phyloP scores from a whole-genome alignment of 1,139 yeast species.

The Candida buenavistaensis region DNA sequence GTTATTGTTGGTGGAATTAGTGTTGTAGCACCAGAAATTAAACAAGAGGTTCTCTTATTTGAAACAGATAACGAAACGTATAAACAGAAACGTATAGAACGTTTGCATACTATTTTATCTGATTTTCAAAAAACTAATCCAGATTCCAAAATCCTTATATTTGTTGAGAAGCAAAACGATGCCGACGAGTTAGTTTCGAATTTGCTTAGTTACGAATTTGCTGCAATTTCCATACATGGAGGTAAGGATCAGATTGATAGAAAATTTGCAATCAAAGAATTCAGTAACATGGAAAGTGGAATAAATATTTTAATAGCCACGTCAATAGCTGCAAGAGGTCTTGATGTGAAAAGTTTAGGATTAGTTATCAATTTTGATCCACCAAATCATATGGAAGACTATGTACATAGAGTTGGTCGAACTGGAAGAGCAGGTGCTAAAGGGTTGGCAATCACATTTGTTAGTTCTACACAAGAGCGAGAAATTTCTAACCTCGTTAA shows the following conservation, averaged over 20 bases:
- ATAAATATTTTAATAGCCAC: slow-evolving; percentile 78
- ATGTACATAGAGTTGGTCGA: slow-evolving; percentile 94
- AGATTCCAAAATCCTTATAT: slow-evolving; percentile 59
- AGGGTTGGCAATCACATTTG: slow-evolving; percentile 80
- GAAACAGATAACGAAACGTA: slow-evolving; percentile 23
- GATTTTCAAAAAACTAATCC: slow-evolving; percentile 28
- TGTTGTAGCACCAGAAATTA: slow-evolving; percentile 79
- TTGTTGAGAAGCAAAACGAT: slow-evolving; percentile 82
- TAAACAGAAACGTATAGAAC: slow-evolving; percentile 46
- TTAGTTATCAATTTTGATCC: slow-evolving; percentile 86
- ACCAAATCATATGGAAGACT: slow-evolving; percentile 91
- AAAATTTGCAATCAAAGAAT: slow-evolving; percentile 70
- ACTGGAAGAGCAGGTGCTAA: slow-evolving; percentile 88
- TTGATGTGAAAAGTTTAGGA: slow-evolving; percentile 82
- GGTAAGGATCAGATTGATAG: slow-evolving; percentile 90
- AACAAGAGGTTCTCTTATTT: slow-evolving; percentile 68
- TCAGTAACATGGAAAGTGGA: slow-evolving; percentile 54
- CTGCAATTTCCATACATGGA: slow-evolving; percentile 79
- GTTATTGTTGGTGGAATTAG: slow-evolving; percentile 82
- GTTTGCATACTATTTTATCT: slow-evolving; percentile 55
- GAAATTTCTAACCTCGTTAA: slow-evolving; percentile 71
- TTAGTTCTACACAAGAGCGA: slow-evolving; percentile 64
- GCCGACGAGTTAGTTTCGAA: slow-evolving; percentile 71
- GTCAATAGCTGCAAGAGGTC: slow-evolving; percentile 91
- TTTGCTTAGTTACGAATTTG: slow-evolving; percentile 56